These are phyloP conservation scores for Exophiala lecanii-corni DNA, from an alignment of 2,329 filamentous ascomycete genomes.

Conservation along the genomic window DNA sequence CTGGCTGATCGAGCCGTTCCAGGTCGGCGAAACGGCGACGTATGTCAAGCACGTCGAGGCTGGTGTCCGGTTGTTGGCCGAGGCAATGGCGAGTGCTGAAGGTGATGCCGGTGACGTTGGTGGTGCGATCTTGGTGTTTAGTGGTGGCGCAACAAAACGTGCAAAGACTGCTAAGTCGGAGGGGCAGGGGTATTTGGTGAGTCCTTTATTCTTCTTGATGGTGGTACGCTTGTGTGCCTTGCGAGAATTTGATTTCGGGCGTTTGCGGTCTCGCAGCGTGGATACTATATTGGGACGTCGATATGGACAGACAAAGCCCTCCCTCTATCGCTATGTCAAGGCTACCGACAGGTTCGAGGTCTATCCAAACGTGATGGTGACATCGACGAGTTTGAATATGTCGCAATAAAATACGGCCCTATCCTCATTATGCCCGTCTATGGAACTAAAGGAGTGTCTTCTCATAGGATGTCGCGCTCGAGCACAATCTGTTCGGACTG, in stretches of 20 bases:
- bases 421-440: too few species aligned
- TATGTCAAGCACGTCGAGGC: slow-evolving; percentile 71
- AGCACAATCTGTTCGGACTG: slow-evolving; percentile 14
- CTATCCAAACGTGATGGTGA: too few species aligned
- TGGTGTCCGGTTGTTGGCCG: slow-evolving; percentile 50
- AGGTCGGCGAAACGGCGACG: slow-evolving; percentile 70
- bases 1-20: slow-evolving; percentile 71
- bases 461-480: slow-evolving; percentile 14
- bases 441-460: too few species aligned
- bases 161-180: slow-evolving; percentile 10
- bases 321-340: too few species aligned
- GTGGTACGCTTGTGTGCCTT: too few species aligned
- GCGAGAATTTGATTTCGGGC: background rate
- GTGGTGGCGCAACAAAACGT: slow-evolving; percentile 51
- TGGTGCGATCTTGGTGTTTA: slow-evolving; percentile 60
- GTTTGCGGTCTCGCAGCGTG: background rate
- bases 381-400: too few species aligned
- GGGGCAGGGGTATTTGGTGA: slow-evolving; percentile 20
- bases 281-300: too few species aligned
- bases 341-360: too few species aligned
- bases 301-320: too few species aligned
- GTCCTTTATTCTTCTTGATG: too few species aligned
- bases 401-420: too few species aligned
- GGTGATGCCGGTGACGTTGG: background rate
- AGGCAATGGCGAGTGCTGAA: background rate